Percentiles rank a stretch among this genome's conserved stretches.
Conservation (phyloP, 495 filamentous ascomycete species). For the Recurvomyces mirabilis region DNA sequence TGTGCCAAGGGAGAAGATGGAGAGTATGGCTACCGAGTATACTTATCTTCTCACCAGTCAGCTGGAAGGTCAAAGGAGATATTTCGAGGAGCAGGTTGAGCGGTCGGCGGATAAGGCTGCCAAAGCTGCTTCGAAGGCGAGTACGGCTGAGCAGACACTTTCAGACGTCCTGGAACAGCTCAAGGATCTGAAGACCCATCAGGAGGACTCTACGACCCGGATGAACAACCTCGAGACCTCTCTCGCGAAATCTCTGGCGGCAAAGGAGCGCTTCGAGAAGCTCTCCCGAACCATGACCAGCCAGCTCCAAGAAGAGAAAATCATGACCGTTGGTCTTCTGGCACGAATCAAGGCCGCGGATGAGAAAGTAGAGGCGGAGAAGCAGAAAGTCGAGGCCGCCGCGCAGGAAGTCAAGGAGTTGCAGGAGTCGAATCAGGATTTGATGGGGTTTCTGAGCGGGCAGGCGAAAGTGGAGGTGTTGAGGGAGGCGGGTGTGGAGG, state of each 20-base stretch:
- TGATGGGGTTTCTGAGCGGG: constrained; percentile 62
- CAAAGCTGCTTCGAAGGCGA: constrained; percentile 53
- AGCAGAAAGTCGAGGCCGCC: constrained; percentile 26
- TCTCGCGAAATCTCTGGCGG: constrained; percentile 51
- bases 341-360: constrained; percentile 59
- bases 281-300: constrained; percentile 66
- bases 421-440: constrained; percentile 39
- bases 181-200: constrained; percentile 40
- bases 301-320: constrained; percentile 78
- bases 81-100: constrained; percentile 88
- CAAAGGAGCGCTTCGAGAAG: constrained; percentile 57
- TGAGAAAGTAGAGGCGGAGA: constrained; percentile 43
- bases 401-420: constrained; percentile 51
- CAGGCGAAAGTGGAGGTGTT: constrained; percentile 68
- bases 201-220: too few species aligned
- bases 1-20: constrained; percentile 81
- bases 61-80: constrained; percentile 80
- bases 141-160: constrained; percentile 41
- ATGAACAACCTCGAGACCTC: constrained; percentile 60
- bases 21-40: constrained; percentile 86
- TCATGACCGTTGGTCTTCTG: constrained; percentile 68
- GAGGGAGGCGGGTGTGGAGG: constrained; percentile 39
- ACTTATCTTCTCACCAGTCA: constrained; percentile 85
- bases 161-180: constrained; percentile 43
- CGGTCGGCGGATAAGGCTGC: constrained; percentile 86